These are phyloP conservation scores for Colletotrichum filicis DNA, from an alignment of 2,329 filamentous ascomycete genomes.

Conservation along the genomic window DNA sequence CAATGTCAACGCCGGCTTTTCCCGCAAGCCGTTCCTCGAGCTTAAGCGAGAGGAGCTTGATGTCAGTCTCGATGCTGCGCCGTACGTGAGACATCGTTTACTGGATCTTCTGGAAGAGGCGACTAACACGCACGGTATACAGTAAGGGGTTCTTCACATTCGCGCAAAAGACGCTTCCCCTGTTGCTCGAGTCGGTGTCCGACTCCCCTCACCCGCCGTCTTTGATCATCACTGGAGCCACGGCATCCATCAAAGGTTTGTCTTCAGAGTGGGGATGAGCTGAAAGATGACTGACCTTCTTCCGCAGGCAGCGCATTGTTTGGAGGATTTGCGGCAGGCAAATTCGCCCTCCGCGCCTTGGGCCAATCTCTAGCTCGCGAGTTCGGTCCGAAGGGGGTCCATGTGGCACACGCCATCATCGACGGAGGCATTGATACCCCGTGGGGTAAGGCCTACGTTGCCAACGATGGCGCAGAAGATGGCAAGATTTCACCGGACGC, in stretches of 20 bases:
- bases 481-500: conserved; percentile 79
- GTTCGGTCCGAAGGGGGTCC: conserved; percentile 85
- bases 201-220: conserved; percentile 75
- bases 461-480: conserved; percentile 59
- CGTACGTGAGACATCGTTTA: conserved; percentile 51
- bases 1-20: conserved; percentile 69
- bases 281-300: not conserved
- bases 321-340: conserved; percentile 75
- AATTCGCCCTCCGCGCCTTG: conserved; percentile 81
- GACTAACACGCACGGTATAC: not conserved
- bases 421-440: conserved; percentile 89
- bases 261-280: conserved; percentile 46
- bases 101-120: not conserved
- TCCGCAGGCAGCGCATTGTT: not conserved
- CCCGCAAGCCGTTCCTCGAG: conserved; percentile 69
- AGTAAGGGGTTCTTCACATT: conserved; percentile 81
- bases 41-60: conserved; percentile 61
- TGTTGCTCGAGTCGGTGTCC: conserved; percentile 71
- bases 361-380: conserved; percentile 82
- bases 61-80: conserved; percentile 55
- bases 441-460: conserved; percentile 64
- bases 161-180: conserved; percentile 76
- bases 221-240: conserved; percentile 88
- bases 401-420: conserved; percentile 84
- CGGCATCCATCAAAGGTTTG: conserved; percentile 81